These are phyloP conservation scores for Septoria linicola DNA, from an alignment of 2,329 filamentous ascomycete species.

Conservation along the genomic window DNA sequence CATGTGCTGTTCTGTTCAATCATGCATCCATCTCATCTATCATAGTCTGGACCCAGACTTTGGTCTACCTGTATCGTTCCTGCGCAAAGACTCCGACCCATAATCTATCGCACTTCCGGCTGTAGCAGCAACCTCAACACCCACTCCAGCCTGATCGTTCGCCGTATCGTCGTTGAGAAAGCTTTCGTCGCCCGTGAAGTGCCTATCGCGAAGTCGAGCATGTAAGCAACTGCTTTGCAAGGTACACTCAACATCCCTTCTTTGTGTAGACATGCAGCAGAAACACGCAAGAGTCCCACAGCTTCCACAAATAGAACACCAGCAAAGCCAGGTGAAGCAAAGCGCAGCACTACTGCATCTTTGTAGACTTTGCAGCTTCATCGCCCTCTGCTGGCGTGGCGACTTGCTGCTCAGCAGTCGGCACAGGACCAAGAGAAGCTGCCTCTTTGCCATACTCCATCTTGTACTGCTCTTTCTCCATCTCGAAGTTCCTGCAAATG, in stretches of 20 bases:
- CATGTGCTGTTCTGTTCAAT: too few species aligned
- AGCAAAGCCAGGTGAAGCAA: neutral
- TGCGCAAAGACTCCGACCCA: slow-evolving; percentile 12
- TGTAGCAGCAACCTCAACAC: slow-evolving; percentile 1
- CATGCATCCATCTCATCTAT: neutral
- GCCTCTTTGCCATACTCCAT: slow-evolving; percentile 10
- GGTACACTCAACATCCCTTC: neutral
- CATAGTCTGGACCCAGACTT: slow-evolving; percentile 6
- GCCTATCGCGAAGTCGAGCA: slow-evolving; percentile 38
- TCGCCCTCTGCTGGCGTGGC: slow-evolving; percentile 9
- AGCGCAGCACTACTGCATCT: slow-evolving; percentile 6
- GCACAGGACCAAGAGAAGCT: slow-evolving; percentile 2
- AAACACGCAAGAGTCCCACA: too few species aligned
- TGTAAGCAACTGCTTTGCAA: slow-evolving; percentile 18
- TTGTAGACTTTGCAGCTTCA: neutral
- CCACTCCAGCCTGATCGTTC: slow-evolving; percentile 20
- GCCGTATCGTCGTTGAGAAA: slow-evolving; percentile 46
- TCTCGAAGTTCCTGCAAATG: slow-evolving; percentile 35
- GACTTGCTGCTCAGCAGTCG: slow-evolving; percentile 18
- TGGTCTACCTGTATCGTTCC: slow-evolving; percentile 1
- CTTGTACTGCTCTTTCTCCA: slow-evolving; percentile 26
- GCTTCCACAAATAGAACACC: neutral
- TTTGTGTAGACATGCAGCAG: neutral
- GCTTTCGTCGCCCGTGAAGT: slow-evolving; percentile 59
- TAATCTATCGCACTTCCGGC: slow-evolving; percentile 6